These are phyloP conservation scores for Tetrahymena malaccensis DNA, from an alignment of 73 alveolate species.

Conservation along the genomic window DNA sequence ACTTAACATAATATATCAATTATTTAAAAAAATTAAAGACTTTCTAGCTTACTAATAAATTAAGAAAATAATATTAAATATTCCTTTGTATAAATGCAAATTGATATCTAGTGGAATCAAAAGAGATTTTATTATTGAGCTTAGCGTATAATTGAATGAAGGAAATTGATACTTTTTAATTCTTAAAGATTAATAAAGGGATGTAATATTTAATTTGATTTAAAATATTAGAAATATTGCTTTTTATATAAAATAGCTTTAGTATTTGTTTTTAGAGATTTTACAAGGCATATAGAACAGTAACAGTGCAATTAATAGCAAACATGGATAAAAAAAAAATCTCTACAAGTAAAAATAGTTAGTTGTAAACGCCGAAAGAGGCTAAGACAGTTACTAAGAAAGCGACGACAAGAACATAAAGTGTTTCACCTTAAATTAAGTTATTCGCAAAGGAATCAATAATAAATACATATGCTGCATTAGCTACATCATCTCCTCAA, in stretches of 20 bases:
- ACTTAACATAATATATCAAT: too few species aligned
- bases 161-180: not conserved
- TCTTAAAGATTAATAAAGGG: not conserved
- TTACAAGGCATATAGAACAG: not conserved
- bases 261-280: not conserved
- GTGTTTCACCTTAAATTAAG: not conserved
- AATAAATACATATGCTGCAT: not conserved
- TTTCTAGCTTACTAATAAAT: too few species aligned
- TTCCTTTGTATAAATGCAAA: too few species aligned
- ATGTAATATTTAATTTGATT: too few species aligned
- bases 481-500: not conserved
- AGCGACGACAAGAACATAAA: not conserved
- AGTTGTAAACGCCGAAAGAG: not conserved
- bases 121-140: too few species aligned
- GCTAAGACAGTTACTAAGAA: not conserved
- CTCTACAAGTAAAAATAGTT: not conserved
- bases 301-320: not conserved
- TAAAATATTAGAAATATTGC: too few species aligned
- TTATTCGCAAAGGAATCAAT: not conserved
- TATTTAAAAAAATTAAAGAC: too few species aligned
- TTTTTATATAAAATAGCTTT: not conserved
- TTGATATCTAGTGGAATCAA: too few species aligned
- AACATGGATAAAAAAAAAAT: not conserved
- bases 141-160: not conserved
- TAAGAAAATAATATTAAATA: too few species aligned